Conservation (phyloP, 164 flowering plant genomes). For the Stephania cephalantha region DNA sequence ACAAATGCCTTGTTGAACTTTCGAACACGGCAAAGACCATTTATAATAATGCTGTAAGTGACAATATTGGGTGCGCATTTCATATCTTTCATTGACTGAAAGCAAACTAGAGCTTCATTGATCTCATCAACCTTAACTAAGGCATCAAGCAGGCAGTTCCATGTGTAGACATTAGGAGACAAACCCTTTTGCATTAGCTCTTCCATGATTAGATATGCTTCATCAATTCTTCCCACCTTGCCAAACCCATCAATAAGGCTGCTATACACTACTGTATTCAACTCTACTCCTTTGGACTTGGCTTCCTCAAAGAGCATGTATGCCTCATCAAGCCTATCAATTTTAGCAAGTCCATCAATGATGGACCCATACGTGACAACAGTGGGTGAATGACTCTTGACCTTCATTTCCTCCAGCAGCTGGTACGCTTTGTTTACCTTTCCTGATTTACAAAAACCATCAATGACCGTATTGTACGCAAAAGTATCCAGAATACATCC, state of each 20-base stretch:
- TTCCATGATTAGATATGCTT: conserved; percentile 87
- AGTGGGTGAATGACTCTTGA: conserved; percentile 62
- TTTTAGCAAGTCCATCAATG: conserved; percentile 86
- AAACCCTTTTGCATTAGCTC: conserved; percentile 83
- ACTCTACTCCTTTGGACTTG: conserved; percentile 53
- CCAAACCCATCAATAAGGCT: conserved; percentile 94
- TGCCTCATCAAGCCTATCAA: conserved; percentile 94
- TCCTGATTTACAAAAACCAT: conserved; percentile 94
- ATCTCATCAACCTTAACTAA: conserved; percentile 83
- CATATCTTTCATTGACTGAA: conserved; percentile 78
- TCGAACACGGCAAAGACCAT: conserved; percentile 71
- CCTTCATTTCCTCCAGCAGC: conserved; percentile 87
- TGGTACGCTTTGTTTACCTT: conserved; percentile 87
- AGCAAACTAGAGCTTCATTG: conserved; percentile 80
- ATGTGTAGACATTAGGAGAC: conserved; percentile 72
- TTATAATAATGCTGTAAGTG: conserved; percentile 76
- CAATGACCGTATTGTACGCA: conserved; percentile 81
- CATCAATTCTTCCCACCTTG: conserved; percentile 89
- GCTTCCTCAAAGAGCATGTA: conserved; percentile 98
- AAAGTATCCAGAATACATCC: conserved; percentile 70
- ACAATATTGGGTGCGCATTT: conserved; percentile 56
- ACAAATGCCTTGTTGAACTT: conserved; percentile 95
- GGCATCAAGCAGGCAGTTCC: conserved; percentile 90
- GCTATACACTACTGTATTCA: conserved; percentile 69
- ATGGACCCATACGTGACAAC: conserved; percentile 92